Conservation (phyloP, 2,329 filamentous ascomycete species). For the Sporothrix pallida region DNA sequence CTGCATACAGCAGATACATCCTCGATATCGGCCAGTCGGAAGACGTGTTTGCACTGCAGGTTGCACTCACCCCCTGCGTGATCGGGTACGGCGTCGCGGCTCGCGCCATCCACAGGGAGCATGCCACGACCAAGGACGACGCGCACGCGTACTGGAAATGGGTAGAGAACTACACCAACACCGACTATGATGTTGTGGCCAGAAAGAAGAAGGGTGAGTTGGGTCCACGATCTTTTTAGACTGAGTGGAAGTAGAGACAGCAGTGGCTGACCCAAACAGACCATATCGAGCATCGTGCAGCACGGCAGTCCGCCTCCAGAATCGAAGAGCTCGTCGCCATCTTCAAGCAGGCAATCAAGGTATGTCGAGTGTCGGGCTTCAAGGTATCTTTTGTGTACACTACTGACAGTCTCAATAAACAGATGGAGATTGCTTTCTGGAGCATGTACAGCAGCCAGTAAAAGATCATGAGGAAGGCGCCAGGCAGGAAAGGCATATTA, state of each 20-base stretch:
- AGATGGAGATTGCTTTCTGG: constrained; percentile 80
- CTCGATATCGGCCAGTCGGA: constrained; percentile 86
- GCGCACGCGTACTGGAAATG: constrained; percentile 84
- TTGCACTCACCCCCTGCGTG: constrained; percentile 84
- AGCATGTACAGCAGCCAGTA: constrained; percentile 58
- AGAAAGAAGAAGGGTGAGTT: constrained; percentile 69
- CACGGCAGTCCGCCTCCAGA: constrained; percentile 72
- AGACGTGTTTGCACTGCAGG: constrained; percentile 85
- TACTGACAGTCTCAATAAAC: background rate
- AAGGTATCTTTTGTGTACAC: background rate
- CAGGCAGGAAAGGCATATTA: no score
- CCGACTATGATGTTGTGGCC: constrained; percentile 78
- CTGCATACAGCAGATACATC: constrained; percentile 56
- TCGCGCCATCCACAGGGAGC: constrained; percentile 68
- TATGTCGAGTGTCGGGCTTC: constrained; percentile 44
- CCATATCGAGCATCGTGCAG: constrained; percentile 71
- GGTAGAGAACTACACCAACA: constrained; percentile 86
- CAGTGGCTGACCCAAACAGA: constrained; percentile 47
- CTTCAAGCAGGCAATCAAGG: constrained; percentile 86
- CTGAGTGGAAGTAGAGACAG: background rate
- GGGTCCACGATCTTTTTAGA: background rate
- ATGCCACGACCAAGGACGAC: constrained; percentile 60
- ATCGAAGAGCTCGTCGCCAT: constrained; percentile 84
- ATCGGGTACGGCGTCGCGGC: constrained; percentile 88
- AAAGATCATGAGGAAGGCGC: constrained; percentile 30